Evolutionary conservation across 805 yeast genomes (phyloP).

Genomic region (Saccharomycopsis javanensis): DNA sequence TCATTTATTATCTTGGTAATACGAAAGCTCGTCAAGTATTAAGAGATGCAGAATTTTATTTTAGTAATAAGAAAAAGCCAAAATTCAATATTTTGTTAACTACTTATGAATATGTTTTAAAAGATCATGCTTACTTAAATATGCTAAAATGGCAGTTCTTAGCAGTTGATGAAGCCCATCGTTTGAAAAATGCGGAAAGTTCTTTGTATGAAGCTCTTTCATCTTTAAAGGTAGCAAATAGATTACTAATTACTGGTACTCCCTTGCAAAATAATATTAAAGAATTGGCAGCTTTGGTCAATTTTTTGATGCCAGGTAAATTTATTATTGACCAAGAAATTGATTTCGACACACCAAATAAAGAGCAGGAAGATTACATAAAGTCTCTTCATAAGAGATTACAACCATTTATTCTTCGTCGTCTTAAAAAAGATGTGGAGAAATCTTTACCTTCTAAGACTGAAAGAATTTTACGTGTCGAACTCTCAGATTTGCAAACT

Average conservation of each 20-base stretch:
- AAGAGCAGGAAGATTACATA: slow-evolving; percentile 80
- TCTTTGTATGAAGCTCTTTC: slow-evolving; percentile 82
- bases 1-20: slow-evolving; percentile 88
- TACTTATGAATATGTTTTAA: slow-evolving; percentile 91
- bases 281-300: slow-evolving; percentile 89
- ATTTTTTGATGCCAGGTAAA: slow-evolving; percentile 93
- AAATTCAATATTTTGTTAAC: slow-evolving; percentile 89
- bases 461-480: slow-evolving; percentile 91
- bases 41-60: slow-evolving; percentile 77
- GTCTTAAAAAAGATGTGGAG: slow-evolving; percentile 95
- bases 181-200: slow-evolving; percentile 88
- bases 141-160: slow-evolving; percentile 82
- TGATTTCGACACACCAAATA: slow-evolving; percentile 84
- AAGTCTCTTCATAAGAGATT: slow-evolving; percentile 74
- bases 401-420: slow-evolving; percentile 85
- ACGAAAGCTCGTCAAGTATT: slow-evolving; percentile 74
- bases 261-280: slow-evolving; percentile 94
- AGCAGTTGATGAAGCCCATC: slow-evolving; percentile 98
- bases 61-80: slow-evolving; percentile 52
- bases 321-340: slow-evolving; percentile 87
- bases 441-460: slow-evolving; percentile 93
- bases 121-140: slow-evolving; percentile 77
- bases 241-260: slow-evolving; percentile 92
- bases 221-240: slow-evolving; percentile 73
- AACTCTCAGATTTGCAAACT: slow-evolving; percentile 88